These are phyloP conservation scores for Fragaria iinumae DNA, from an alignment of 306 rosid genomes.

Conservation along the genomic window DNA sequence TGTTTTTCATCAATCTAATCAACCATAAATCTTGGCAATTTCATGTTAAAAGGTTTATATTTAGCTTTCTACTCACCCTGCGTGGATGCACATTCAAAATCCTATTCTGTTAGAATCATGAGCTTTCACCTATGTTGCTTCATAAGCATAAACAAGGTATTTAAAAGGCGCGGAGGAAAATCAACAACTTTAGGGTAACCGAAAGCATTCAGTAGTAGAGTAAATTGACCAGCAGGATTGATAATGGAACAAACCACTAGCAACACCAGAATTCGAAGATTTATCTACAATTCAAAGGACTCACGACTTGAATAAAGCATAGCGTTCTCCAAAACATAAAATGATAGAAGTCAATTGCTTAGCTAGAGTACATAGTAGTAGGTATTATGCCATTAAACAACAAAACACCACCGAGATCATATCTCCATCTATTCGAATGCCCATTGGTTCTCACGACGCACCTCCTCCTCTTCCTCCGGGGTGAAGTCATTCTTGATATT, in stretches of 20 bases:
- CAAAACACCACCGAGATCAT: conserved; percentile 14
- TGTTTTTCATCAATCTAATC: no score
- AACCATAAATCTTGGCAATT: no score
- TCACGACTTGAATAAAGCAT: conserved; percentile 11
- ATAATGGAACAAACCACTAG: conserved; percentile 19
- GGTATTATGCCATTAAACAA: conserved; percentile 16
- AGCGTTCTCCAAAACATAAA: conserved; percentile 23
- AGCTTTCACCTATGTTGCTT: no score
- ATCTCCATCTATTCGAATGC: conserved; percentile 51
- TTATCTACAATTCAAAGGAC: conserved; percentile 46
- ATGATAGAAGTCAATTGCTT: conserved; percentile 18
- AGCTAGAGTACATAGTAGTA: conserved; percentile 23
- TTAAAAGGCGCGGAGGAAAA: not conserved
- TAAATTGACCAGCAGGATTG: conserved; percentile 7
- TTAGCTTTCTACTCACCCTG: no score
- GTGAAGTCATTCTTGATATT: conserved; percentile 76
- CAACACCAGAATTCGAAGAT: conserved; percentile 32
- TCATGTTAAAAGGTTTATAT: no score
- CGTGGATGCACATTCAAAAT: no score
- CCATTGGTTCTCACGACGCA: conserved; percentile 84
- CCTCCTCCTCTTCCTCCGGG: conserved; percentile 78
- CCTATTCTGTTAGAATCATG: no score
- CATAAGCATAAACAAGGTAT: not conserved
- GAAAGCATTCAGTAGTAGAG: not conserved
- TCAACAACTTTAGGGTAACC: not conserved